These are phyloP conservation scores for Anaeramoeba ignava DNA, from an alignment of 78 protist species.

Conservation along the genomic window DNA sequence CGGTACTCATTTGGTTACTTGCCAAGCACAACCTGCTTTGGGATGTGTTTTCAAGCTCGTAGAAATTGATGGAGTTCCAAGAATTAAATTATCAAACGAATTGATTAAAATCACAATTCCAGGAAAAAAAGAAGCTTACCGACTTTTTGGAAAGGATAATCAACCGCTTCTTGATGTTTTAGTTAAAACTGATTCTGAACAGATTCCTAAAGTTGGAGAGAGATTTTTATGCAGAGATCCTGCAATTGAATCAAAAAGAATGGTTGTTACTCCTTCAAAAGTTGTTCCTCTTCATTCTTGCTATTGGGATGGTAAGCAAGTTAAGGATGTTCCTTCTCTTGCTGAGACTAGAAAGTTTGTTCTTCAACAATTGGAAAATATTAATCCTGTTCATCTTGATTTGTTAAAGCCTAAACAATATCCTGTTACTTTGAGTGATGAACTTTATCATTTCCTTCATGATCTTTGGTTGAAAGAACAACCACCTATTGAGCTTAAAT, in stretches of 20 bases:
- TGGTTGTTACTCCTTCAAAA: neutral
- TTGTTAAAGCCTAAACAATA: neutral
- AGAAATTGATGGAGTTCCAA: neutral
- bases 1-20: conserved; percentile 75
- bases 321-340: neutral
- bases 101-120: neutral
- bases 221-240: neutral
- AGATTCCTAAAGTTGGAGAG: neutral
- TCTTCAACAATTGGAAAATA: neutral
- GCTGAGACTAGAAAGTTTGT: neutral
- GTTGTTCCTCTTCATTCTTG: neutral
- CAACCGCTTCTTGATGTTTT: neutral
- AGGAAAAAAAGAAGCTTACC: neutral
- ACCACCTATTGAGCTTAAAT: too few species aligned
- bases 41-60: conserved; percentile 81
- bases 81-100: neutral
- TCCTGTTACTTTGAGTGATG: neutral
- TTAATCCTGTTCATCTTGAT: neutral
- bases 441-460: neutral
- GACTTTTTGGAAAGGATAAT: neutral
- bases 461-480: neutral
- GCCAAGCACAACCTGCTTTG: conserved; percentile 67
- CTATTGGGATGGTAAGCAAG: neutral
- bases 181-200: neutral
- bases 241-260: neutral